These are phyloP conservation scores for Macrophomina phaseolina DNA, from an alignment of 2,329 filamentous ascomycete species.

Conservation along the genomic window DNA sequence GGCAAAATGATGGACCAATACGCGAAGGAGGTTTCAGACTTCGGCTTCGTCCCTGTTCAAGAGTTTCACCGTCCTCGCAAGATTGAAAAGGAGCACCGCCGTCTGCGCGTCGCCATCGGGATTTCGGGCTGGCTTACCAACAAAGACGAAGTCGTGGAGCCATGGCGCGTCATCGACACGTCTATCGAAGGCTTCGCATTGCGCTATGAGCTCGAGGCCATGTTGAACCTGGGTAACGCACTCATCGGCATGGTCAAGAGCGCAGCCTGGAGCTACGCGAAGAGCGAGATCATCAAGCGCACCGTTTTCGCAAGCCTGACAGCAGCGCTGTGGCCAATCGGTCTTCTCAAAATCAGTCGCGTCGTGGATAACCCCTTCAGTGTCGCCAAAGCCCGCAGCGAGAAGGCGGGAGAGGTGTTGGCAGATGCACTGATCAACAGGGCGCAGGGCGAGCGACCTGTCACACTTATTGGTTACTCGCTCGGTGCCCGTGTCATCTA, in stretches of 20 bases:
- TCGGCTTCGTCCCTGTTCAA: conserved; percentile 68
- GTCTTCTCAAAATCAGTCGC: conserved; percentile 54
- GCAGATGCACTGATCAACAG: conserved; percentile 83
- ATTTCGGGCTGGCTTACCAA: conserved; percentile 81
- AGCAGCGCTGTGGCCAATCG: conserved; percentile 57
- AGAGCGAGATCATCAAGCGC: conserved; percentile 73
- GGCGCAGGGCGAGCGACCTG: conserved; percentile 80
- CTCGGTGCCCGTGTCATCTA: conserved; percentile 83
- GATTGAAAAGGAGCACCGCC: conserved; percentile 53
- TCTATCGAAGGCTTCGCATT: conserved; percentile 79
- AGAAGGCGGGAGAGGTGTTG: conserved; percentile 79
- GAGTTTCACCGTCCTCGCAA: conserved; percentile 43
- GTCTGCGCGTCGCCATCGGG: conserved; percentile 79
- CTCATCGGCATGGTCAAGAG: conserved; percentile 79
- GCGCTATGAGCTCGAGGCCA: conserved; percentile 79
- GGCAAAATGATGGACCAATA: conserved; percentile 87
- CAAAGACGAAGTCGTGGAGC: conserved; percentile 71
- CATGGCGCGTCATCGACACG: conserved; percentile 76
- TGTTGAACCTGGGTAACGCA: conserved; percentile 78
- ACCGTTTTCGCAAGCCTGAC: conserved; percentile 55
- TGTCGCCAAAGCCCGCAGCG: conserved; percentile 74
- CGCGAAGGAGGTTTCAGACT: conserved; percentile 85
- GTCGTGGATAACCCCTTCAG: conserved; percentile 83
- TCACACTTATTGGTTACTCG: conserved; percentile 82
- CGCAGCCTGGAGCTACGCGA: conserved; percentile 79